These are phyloP conservation scores for Lactifluus pinguis DNA, from an alignment of 768 basidiomycete genomes.

Conservation along the genomic window DNA sequence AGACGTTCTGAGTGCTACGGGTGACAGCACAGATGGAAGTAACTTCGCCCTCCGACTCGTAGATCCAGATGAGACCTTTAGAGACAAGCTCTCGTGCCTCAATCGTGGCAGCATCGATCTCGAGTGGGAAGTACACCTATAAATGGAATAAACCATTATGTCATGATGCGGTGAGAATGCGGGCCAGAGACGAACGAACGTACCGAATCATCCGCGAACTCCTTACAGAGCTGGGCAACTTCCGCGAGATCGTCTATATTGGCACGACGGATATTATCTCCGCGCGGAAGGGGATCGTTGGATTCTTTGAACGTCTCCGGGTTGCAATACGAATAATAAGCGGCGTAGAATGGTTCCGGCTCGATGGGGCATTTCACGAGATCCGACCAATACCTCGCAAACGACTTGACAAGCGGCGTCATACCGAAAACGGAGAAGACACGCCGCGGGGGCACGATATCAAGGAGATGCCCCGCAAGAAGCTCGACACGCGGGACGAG, in stretches of 20 bases:
- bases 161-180: not conserved
- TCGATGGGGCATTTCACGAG: conserved; percentile 32
- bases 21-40: conserved; percentile 49
- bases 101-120: conserved; percentile 29
- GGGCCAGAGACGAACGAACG: conserved; percentile 17
- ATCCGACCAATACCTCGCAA: conserved; percentile 36
- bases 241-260: conserved; percentile 29
- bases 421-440: conserved; percentile 46
- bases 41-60: conserved; percentile 34
- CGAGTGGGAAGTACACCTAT: conserved; percentile 40
- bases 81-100: conserved; percentile 41
- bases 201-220: conserved; percentile 46
- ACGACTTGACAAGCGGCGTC: conserved; percentile 33
- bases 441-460: conserved; percentile 33
- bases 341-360: conserved; percentile 41
- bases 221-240: conserved; percentile 39
- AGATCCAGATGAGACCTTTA: conserved; percentile 45
- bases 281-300: conserved; percentile 24
- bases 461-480: conserved; percentile 31
- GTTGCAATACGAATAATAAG: conserved; percentile 39
- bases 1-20: conserved; percentile 40
- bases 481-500: conserved; percentile 29
- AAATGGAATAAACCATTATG: not conserved
- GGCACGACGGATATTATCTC: conserved; percentile 34
- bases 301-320: conserved; percentile 28